These are phyloP conservation scores for Eimeria tenella DNA, from an alignment of 169 alveolate species.

Conservation along the genomic window DNA sequence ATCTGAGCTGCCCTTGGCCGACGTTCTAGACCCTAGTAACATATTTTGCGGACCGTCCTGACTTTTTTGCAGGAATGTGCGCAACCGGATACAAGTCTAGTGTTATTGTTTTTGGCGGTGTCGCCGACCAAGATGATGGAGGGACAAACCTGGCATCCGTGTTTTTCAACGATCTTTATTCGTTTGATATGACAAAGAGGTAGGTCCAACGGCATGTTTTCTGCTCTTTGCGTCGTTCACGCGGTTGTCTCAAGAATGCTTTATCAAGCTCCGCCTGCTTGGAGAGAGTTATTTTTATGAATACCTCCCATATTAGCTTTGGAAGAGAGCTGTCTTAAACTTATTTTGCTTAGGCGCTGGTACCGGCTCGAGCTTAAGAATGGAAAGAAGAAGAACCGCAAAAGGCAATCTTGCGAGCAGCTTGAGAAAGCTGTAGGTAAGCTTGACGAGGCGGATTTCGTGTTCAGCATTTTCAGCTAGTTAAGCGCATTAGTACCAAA, in stretches of 20 bases:
- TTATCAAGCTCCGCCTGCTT: no score
- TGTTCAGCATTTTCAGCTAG: background rate
- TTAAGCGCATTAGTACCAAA: background rate
- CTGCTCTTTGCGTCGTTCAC: no score
- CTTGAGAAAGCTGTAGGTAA: background rate
- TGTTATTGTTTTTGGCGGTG: slow-evolving; percentile 93
- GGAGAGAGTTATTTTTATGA: no score
- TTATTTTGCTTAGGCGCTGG: slow-evolving; percentile 64
- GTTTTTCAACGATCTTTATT: slow-evolving; percentile 87
- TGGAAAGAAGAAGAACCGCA: slow-evolving; percentile 42
- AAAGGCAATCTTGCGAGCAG: slow-evolving; percentile 13
- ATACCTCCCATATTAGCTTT: no score
- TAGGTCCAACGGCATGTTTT: slow-evolving; percentile 16
- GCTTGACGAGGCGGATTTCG: background rate
- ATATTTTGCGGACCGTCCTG: background rate
- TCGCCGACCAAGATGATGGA: slow-evolving; percentile 90
- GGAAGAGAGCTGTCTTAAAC: no score
- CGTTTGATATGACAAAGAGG: slow-evolving; percentile 85
- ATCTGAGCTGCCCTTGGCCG: background rate
- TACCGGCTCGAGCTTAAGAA: slow-evolving; percentile 58
- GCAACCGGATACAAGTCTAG: slow-evolving; percentile 83
- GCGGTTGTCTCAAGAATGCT: no score
- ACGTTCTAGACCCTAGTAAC: background rate
- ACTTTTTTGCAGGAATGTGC: slow-evolving; percentile 68
- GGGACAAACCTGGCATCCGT: slow-evolving; percentile 85